phyloP scores from a whole-genome alignment of 2,329 filamentous ascomycete species.

The Alternaria sp. region DNA sequence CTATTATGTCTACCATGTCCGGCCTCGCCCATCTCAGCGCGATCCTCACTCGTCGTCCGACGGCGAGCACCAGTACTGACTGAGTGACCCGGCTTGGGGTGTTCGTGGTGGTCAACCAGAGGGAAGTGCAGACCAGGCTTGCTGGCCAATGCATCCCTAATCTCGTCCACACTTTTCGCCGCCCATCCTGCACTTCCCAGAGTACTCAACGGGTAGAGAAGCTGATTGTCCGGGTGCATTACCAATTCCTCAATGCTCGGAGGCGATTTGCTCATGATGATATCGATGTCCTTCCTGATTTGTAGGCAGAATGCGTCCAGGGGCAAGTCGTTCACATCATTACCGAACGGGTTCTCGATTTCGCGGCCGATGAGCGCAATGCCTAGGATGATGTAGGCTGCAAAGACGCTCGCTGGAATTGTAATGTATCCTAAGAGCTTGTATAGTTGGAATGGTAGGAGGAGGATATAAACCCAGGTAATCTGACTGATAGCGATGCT shows the following conservation, averaged over 20 bases:
- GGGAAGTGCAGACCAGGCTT: slow-evolving; percentile 35
- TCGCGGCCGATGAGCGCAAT: slow-evolving; percentile 78
- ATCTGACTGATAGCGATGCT: slow-evolving; percentile 84
- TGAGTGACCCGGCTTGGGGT: slow-evolving; percentile 13
- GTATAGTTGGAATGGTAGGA: slow-evolving; percentile 81
- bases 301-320: slow-evolving; percentile 75
- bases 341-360: slow-evolving; percentile 85
- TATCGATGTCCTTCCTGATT: slow-evolving; percentile 74
- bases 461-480: slow-evolving; percentile 80
- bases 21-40: not conserved
- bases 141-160: slow-evolving; percentile 49
- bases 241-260: slow-evolving; percentile 57
- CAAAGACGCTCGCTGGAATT: slow-evolving; percentile 74
- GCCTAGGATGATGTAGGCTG: slow-evolving; percentile 83
- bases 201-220: slow-evolving; percentile 61
- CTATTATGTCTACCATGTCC: not conserved
- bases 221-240: slow-evolving; percentile 54
- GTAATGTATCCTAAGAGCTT: slow-evolving; percentile 70
- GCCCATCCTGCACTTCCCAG: slow-evolving; percentile 46
- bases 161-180: slow-evolving; percentile 46
- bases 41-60: not conserved
- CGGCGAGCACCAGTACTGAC: not conserved
- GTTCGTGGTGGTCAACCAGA: slow-evolving; percentile 15
- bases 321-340: slow-evolving; percentile 77
- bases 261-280: slow-evolving; percentile 59